Evolutionary conservation across 495 filamentous ascomycete genomes (phyloP).

Genomic region (Xylaria scruposa): DNA sequence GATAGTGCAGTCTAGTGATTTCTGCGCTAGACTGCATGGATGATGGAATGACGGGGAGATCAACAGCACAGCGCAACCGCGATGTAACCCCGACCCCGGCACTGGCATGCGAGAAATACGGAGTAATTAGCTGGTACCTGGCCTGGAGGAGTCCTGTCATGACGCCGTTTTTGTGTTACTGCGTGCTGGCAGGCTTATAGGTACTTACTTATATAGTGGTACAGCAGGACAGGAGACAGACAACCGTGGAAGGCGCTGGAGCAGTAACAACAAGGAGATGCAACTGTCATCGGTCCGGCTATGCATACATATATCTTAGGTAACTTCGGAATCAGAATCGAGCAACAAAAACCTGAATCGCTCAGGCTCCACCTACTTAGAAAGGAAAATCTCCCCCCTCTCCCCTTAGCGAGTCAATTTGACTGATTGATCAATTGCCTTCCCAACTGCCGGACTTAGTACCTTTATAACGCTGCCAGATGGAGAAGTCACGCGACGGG

Average conservation of each 20-base stretch:
- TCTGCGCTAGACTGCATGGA: constrained; percentile 1
- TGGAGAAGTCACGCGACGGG: neutral
- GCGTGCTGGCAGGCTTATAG: neutral
- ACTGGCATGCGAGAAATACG: constrained; percentile 16
- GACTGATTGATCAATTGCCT: neutral
- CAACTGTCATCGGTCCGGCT: constrained; percentile 1
- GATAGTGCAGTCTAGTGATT: neutral
- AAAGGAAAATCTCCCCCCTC: neutral
- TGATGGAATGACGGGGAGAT: neutral
- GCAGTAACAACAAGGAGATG: neutral
- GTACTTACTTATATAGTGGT: no score
- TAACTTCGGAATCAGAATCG: neutral
- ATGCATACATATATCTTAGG: neutral
- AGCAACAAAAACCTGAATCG: neutral
- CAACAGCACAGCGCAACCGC: neutral
- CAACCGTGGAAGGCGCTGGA: no score
- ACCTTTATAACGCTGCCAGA: neutral
- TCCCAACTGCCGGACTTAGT: neutral
- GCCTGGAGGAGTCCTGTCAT: no score
- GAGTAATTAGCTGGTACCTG: neutral
- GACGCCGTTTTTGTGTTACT: neutral
- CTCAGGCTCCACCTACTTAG: neutral
- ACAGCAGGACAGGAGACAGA: no score
- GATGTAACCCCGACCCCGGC: constrained; percentile 17
- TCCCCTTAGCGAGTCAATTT: neutral